These are phyloP conservation scores for Ramichloridium luteum DNA, from an alignment of 2,329 filamentous ascomycete species.

Conservation along the genomic window DNA sequence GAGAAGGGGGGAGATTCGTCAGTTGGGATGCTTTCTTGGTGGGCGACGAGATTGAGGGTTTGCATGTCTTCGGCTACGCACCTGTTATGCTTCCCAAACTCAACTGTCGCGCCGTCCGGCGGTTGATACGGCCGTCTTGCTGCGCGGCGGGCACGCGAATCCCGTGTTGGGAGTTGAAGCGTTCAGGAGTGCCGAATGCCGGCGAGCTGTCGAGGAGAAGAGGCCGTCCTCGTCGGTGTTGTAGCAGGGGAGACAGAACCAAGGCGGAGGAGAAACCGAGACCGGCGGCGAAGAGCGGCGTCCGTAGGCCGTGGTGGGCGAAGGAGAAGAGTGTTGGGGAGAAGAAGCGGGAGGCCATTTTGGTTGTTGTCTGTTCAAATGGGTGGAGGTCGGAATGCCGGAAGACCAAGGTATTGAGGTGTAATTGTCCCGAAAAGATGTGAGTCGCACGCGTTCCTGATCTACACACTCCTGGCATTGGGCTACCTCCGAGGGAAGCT, in stretches of 20 bases:
- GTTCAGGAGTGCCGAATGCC: conserved; percentile 19
- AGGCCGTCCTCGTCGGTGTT: conserved; percentile 19
- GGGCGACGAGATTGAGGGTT: neutral
- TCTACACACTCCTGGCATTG: too few species aligned
- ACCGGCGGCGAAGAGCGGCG: conserved; percentile 19
- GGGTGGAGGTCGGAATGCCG: too few species aligned
- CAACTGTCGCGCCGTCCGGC: conserved; percentile 32
- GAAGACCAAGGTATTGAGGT: too few species aligned
- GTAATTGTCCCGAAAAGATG: too few species aligned
- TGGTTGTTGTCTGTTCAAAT: conserved; percentile 7
- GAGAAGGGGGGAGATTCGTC: too few species aligned
- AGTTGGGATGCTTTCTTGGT: too few species aligned
- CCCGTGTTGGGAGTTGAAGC: conserved; percentile 28
- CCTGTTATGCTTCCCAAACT: conserved; percentile 36
- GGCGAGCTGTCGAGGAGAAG: conserved; percentile 27
- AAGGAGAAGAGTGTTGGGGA: conserved; percentile 28
- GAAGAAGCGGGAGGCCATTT: conserved; percentile 30
- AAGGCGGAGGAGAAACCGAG: conserved; percentile 17
- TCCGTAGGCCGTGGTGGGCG: conserved; percentile 26
- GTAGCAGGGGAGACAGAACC: conserved; percentile 16
- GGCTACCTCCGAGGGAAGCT: too few species aligned
- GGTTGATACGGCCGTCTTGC: conserved; percentile 29
- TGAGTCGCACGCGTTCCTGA: too few species aligned
- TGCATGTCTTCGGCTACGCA: conserved; percentile 12
- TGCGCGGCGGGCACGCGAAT: conserved; percentile 28